Evolutionary conservation across 768 basidiomycete genomes (phyloP), one percentile per base, ranked within the genome.

Genomic region (Tricholoma hemisulphureum): DNA sequence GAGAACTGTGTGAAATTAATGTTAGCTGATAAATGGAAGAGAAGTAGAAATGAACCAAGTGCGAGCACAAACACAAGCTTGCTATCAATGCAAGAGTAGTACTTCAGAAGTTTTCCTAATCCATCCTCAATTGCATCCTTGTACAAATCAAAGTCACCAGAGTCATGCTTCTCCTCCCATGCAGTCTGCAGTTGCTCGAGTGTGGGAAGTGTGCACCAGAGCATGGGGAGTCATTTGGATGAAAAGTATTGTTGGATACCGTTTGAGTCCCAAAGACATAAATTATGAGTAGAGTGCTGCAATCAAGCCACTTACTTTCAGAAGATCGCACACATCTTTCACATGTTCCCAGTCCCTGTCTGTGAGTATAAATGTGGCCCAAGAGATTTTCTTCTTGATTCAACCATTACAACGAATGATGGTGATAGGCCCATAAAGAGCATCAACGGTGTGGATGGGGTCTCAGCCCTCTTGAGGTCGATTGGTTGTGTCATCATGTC

Each of bases 351-450:
- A n/a, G n/a, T n/a, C n/a, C 0, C 4, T 10, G 1, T 63, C 61
- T 1, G 32, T 43, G 11, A 71, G 32, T 2, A 55, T 57, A 32
- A 71, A 71, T 1, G 64, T 63, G 1, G 53, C 51, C 69, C 72
- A 72, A 1, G 59, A 66, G 14, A 73, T 69, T 14, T 69, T 56
- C 51, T 69, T 71, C 24, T 49, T 41, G 2, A 60, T 18, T 7
- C 55, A 20, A 7, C 61, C 62, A 16, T 67, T 46, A 9, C 34
- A 29, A 6, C 56, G 59, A 11, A 72, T 60, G 2, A 59, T 61
- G 0, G 71, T 74, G 46, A 74, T 70, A 3, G 72, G 67, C 6
- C 72, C 69, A 54, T 59, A 74, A 5, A 65, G 57, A 5, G 63
- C 43, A 49, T 73, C 66, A 0, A n/a, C n/a, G n/a, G n/a, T n/a